A percentile compares a stretch with the other conserved stretches of the same genome.
These are phyloP conservation scores for barley (Hordeum vulgare) DNA, from an alignment of 176 grass and related monocot genomes.

Conservation along the genomic window MorexV3_pseudomolecules_assembly NC_058523.1:192052231-192052730, in stretches of 20 bases:
- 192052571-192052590: not conserved
- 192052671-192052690: constrained; percentile 21
- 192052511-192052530: constrained; percentile 24
- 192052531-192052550: constrained; percentile 31
- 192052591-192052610: not conserved
- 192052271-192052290: constrained; percentile 6
- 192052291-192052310: constrained; percentile 19
- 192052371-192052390: not conserved
- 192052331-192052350: constrained; percentile 26
- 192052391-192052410: not conserved
- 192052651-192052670: constrained; percentile 14
- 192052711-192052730: not conserved
- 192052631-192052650: constrained; percentile 38
- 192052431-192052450: constrained; percentile 33
- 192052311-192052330: constrained; percentile 11
- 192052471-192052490: not conserved
- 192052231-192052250: not conserved
- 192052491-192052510: constrained; percentile 44
- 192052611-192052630: constrained; percentile 20
- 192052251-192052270: not conserved
- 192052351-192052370: constrained; percentile 20
- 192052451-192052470: constrained; percentile 24
- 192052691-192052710: constrained; percentile 25
- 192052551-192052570: not conserved
- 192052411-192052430: constrained; percentile 14